Base-by-base conservation (phyloP, 352 stramenopile genomes). In the Globisporangium cederbergense region DNA sequence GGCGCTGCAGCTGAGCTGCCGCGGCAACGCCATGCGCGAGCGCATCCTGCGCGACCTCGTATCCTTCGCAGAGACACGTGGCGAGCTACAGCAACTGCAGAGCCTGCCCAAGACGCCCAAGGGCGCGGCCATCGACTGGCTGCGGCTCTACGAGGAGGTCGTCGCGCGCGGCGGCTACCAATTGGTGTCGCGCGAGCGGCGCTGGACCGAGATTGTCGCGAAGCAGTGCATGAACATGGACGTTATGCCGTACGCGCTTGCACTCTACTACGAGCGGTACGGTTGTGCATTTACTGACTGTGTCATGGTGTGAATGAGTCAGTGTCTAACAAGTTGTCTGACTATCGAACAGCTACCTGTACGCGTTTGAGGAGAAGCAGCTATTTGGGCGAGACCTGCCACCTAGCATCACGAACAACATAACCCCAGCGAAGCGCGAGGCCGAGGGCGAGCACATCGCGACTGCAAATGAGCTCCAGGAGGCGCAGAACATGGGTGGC, bases 131-230 rank as follows among this genome's bases (percentile, higher is more conserved):
- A 86, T 94, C 65, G 83, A 92, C 71, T 90, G 84, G 78, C 70
- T 94, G 22, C 75, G 83, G 46, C 70, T 94, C 58, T 94, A 94
- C 70, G 86, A 94, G 61, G 86, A 92, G 59, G 83, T 94, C 40
- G 86, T 87, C 52, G 71, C 73, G 59, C 78, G 77, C 32, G 83
- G 86, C 56, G 86, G 86, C 55, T 90, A 78, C 61, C 54, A 66
- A 18, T 25, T 75, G 46, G 78, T 88, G 20, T 86, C 76, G 2
- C 73, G 86, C 56, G 68, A 75, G 38, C 75, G 74, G 45, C 73
- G 82, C 30, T 94, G 86, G 86, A 2, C 68, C 4, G 73, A 83
- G 43, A 77, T 85, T 60, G 61, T 85, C 7, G 74, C 75, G 1
- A 64, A 70, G 10, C 74, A 75, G 14, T 81, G 72, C 25, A 71